Conservation (phyloP, 768 basidiomycete species). For the Hysterangium stoloniferum region DNA sequence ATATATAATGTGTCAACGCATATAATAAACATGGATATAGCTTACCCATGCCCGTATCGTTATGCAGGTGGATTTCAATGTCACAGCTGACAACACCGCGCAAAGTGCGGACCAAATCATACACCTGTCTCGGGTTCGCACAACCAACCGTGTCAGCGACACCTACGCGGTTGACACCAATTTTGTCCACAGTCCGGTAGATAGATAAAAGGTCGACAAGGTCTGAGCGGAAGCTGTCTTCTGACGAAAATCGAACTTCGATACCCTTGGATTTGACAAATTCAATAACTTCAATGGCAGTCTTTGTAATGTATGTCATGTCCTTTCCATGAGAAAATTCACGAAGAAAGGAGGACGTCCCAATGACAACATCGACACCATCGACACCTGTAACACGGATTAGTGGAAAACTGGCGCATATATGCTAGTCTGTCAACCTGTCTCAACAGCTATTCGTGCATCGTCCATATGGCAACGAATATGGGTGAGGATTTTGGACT, state of each 20-base stretch:
- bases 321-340: constrained; percentile 99
- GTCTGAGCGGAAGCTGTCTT: constrained; percentile 99
- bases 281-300: constrained; percentile 96
- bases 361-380: constrained; percentile 98
- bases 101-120: constrained; percentile 93
- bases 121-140: constrained; percentile 97
- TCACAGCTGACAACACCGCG: constrained; percentile 95
- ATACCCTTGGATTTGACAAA: constrained; percentile 99
- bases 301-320: constrained; percentile 99
- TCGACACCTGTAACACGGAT: constrained; percentile 64
- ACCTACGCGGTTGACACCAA: constrained; percentile 97
- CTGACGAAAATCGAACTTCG: constrained; percentile 98
- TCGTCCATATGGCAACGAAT: constrained; percentile 99
- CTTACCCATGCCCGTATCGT: constrained; percentile 94
- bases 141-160: constrained; percentile 99
- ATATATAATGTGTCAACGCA: constrained; percentile 3
- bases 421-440: constrained; percentile 42
- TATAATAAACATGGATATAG: constrained; percentile 7
- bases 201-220: constrained; percentile 97
- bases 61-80: constrained; percentile 97
- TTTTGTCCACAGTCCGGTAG: constrained; percentile 99
- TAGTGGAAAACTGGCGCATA: background rate
- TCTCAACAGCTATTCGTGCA: constrained; percentile 96
- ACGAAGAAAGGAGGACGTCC: constrained; percentile 96
- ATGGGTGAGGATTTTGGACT: constrained; percentile 95